A percentile compares a stretch with the other conserved stretches of the same genome.
Evolutionary conservation across 1,284 basidiomycete species (phyloP).

Genomic region (Malassezia restricta): DNA sequence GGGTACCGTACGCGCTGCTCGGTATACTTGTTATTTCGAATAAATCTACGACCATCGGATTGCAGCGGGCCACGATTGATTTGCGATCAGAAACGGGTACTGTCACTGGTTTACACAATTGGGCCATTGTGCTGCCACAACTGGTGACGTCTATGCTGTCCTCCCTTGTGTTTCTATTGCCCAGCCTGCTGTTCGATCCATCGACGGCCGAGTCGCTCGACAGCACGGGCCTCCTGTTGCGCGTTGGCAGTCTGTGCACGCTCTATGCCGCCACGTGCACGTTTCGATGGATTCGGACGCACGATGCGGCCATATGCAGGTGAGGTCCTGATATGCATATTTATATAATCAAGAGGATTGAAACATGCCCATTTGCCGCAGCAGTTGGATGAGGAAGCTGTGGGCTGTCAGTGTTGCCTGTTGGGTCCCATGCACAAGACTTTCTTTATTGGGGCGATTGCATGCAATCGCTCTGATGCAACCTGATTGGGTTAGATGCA

Average conservation of each 20-base stretch:
- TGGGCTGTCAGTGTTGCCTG: too few relatives aligned
- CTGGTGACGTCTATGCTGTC: slow-evolving; percentile 7
- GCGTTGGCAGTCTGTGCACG: slow-evolving; percentile 15
- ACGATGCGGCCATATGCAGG: background rate
- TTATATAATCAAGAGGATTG: too few relatives aligned
- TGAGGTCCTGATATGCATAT: too few relatives aligned
- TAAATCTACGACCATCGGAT: background rate
- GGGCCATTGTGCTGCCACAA: slow-evolving; percentile 15
- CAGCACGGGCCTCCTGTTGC: slow-evolving; percentile 16
- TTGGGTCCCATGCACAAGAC: background rate
- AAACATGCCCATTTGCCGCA: background rate
- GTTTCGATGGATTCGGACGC: slow-evolving; percentile 9
- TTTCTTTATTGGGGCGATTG: background rate
- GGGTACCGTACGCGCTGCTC: slow-evolving; percentile 49
- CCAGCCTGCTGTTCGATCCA: background rate
- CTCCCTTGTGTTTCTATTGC: slow-evolving; percentile 11
- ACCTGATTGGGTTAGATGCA: background rate
- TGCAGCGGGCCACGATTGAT: background rate
- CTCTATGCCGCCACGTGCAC: slow-evolving; percentile 10
- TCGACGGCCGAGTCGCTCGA: slow-evolving; percentile 7
- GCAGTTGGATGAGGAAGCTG: background rate
- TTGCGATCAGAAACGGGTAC: slow-evolving; percentile 8
- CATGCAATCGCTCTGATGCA: background rate
- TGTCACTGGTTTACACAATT: slow-evolving; percentile 14
- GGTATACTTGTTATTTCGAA: slow-evolving; percentile 20